These are phyloP conservation scores for Dictyostelium firmibasis DNA, from an alignment of 78 protist species.

Conservation along the genomic window DNA sequence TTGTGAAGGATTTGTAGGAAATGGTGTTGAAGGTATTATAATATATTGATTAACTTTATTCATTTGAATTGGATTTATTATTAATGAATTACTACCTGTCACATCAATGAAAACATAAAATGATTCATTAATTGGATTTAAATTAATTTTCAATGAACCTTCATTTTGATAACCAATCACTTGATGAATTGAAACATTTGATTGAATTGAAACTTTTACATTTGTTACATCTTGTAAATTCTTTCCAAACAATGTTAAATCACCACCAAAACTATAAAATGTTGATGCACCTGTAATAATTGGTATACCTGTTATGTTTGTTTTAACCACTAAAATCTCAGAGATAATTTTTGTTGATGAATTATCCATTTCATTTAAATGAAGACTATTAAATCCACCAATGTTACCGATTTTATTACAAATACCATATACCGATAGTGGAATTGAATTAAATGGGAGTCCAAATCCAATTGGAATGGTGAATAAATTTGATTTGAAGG, in stretches of 20 bases:
- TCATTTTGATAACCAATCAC: neutral
- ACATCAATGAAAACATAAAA: neutral
- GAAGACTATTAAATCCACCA: neutral
- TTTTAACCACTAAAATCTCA: neutral
- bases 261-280: neutral
- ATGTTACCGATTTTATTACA: neutral
- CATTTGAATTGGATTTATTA: neutral
- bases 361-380: neutral
- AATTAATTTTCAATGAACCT: neutral
- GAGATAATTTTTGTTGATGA: neutral
- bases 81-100: neutral
- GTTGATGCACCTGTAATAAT: neutral
- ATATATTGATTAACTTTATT: neutral
- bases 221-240: neutral
- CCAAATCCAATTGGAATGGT: neutral
- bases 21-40: neutral
- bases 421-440: neutral
- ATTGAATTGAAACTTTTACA: neutral
- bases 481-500: neutral
- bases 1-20: constrained; percentile 13
- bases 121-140: neutral
- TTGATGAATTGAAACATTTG: neutral
- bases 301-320: neutral
- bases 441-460: neutral
- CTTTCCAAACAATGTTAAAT: neutral